Conservation (phyloP, 192 early-diverging fungal genomes). For the Entomortierella lignicola region DNA sequence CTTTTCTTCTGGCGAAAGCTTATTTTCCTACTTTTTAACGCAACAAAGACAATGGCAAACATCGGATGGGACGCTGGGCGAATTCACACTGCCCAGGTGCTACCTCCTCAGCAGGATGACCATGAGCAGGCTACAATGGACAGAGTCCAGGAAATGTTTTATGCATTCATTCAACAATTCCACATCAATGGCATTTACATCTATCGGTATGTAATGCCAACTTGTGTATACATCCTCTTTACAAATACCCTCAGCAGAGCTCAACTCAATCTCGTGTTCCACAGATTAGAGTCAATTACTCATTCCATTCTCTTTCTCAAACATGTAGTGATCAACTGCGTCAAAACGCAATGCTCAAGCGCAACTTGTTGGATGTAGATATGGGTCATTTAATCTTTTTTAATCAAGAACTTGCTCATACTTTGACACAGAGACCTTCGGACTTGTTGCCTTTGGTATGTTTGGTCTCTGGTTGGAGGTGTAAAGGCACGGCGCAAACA, state of each 20-base stretch:
- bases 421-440: slow-evolving; percentile 80
- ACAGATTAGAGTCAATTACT: neutral
- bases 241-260: too few relatives aligned
- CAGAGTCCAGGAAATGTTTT: slow-evolving; percentile 74
- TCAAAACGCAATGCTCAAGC: slow-evolving; percentile 82
- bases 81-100: slow-evolving; percentile 77
- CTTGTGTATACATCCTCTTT: neutral
- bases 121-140: slow-evolving; percentile 64
- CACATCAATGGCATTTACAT: slow-evolving; percentile 85
- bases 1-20: too few relatives aligned
- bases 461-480: neutral
- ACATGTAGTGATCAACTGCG: slow-evolving; percentile 85
- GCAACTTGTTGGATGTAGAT: slow-evolving; percentile 87
- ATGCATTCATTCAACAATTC: slow-evolving; percentile 89
- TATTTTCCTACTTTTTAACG: too few relatives aligned
- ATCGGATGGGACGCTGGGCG: slow-evolving; percentile 88
- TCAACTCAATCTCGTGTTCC: neutral
- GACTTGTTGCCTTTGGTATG: slow-evolving; percentile 85
- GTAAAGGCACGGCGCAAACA: too few relatives aligned
- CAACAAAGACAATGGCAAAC: slow-evolving; percentile 29
- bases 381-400: slow-evolving; percentile 86
- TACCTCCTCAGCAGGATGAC: slow-evolving; percentile 65
- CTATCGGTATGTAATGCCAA: slow-evolving; percentile 69
- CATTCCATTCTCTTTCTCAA: slow-evolving; percentile 5
- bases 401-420: slow-evolving; percentile 86